These are phyloP conservation scores for Aplosporella prunicola DNA, from an alignment of 2,329 filamentous ascomycete genomes.

Conservation along the genomic window DNA sequence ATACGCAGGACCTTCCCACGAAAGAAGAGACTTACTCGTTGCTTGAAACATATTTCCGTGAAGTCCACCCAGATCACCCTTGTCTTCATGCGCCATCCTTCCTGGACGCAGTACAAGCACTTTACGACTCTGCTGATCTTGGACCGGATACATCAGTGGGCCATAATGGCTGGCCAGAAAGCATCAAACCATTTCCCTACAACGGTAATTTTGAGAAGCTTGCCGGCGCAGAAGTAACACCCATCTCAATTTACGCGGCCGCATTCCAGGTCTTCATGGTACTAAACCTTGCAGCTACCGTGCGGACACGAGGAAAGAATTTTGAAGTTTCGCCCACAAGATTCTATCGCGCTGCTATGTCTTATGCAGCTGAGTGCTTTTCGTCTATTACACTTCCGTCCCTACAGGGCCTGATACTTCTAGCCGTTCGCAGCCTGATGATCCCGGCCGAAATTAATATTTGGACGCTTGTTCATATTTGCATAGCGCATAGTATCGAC, in stretches of 20 bases:
- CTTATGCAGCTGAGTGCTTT: conserved; percentile 24
- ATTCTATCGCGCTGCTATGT: conserved; percentile 26
- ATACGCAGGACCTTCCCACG: conserved; percentile 17
- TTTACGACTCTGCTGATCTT: conserved; percentile 17
- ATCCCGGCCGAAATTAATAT: conserved; percentile 27
- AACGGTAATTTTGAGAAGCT: conserved; percentile 17
- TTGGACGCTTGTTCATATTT: conserved; percentile 29
- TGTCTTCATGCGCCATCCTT: conserved; percentile 22
- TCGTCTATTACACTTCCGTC: conserved; percentile 24
- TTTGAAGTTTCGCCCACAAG: conserved; percentile 27
- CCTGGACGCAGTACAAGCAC: conserved; percentile 17
- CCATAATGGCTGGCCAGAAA: conserved; percentile 19
- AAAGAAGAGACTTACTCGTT: conserved; percentile 18
- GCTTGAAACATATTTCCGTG: conserved; percentile 19
- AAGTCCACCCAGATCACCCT: conserved; percentile 24
- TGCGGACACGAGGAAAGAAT: conserved; percentile 24
- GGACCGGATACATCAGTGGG: conserved; percentile 14
- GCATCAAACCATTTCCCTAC: conserved; percentile 17
- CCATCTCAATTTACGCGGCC: conserved; percentile 16
- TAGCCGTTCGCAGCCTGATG: conserved; percentile 25
- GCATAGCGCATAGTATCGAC: conserved; percentile 31
- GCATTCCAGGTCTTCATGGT: conserved; percentile 29
- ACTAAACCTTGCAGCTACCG: conserved; percentile 27
- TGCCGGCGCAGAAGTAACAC: conserved; percentile 5
- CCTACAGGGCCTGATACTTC: conserved; percentile 24